A percentile compares a stretch with the other conserved stretches of the same genome.
phyloP scores from a whole-genome alignment of 2,329 filamentous ascomycete genomes.

The Cryphonectria japonica region DNA sequence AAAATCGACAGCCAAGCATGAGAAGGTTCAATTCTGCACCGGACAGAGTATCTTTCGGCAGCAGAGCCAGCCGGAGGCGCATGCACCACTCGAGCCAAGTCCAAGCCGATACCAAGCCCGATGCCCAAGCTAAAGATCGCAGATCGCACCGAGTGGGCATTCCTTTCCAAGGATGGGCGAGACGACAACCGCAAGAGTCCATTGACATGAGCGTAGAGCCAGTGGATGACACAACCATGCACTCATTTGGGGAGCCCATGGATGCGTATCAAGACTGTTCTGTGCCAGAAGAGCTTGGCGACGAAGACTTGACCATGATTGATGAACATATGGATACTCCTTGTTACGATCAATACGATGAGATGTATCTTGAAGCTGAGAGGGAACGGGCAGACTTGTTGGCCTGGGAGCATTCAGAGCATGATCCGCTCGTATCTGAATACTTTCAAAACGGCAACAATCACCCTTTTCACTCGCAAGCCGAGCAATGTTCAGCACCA shows the following conservation, averaged over 20 bases:
- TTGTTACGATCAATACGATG: neutral
- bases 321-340: neutral
- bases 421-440: neutral
- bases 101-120: neutral
- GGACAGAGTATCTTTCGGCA: neutral
- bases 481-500: neutral
- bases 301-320: neutral
- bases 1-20: neutral
- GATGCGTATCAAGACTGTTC: neutral
- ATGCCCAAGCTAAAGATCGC: neutral
- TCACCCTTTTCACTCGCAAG: neutral
- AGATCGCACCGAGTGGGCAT: neutral
- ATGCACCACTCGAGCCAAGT: neutral
- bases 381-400: neutral
- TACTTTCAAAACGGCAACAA: neutral
- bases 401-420: neutral
- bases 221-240: neutral
- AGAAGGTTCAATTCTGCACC: neutral
- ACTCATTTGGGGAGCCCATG: neutral
- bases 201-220: neutral
- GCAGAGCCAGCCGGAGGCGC: no score
- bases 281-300: neutral
- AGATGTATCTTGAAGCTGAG: constrained; percentile 15
- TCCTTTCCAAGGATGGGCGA: neutral
- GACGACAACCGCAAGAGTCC: neutral